Conservation (phyloP, 108 stramenopile genomes). For the Hondaea fermentalgiana region DNA sequence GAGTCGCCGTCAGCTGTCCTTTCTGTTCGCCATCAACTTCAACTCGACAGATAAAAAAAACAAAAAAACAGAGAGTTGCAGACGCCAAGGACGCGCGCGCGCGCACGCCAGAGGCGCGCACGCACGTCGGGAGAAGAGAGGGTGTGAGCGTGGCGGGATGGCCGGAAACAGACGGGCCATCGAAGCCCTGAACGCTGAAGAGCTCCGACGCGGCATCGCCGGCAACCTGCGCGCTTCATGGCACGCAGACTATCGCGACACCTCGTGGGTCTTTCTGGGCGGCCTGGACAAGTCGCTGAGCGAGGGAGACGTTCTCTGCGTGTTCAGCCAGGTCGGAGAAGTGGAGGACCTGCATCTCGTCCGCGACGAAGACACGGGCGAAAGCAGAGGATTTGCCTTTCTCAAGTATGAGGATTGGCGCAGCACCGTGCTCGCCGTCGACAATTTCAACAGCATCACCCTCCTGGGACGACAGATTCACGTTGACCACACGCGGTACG, state of each 20-base stretch:
- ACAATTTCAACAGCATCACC: conserved; percentile 74
- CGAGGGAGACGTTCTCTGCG: conserved; percentile 92
- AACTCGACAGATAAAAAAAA: too few species aligned
- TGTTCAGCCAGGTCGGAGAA: conserved; percentile 78
- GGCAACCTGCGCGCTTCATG: conserved; percentile 61
- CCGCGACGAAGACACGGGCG: conserved; percentile 84
- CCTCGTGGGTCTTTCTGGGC: conserved; percentile 91
- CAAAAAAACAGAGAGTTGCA: too few species aligned
- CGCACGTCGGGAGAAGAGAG: too few species aligned
- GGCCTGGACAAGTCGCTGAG: conserved; percentile 72
- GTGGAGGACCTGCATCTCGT: conserved; percentile 86
- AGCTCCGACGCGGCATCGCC: neutral
- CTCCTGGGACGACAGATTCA: conserved; percentile 74
- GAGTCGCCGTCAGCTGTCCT: too few species aligned
- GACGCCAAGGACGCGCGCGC: too few species aligned
- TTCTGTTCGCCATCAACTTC: too few species aligned
- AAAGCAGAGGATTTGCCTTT: conserved; percentile 74
- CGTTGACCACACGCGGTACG: conserved; percentile 91
- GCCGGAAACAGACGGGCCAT: neutral
- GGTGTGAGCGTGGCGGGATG: neutral
- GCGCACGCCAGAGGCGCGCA: too few species aligned
- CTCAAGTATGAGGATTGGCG: conserved; percentile 81
- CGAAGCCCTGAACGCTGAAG: neutral
- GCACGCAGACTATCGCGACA: conserved; percentile 81
- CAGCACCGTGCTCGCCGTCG: conserved; percentile 89